Evolutionary conservation across 768 basidiomycete species (phyloP).

Genomic region (Kwoniella dejecticola): DNA sequence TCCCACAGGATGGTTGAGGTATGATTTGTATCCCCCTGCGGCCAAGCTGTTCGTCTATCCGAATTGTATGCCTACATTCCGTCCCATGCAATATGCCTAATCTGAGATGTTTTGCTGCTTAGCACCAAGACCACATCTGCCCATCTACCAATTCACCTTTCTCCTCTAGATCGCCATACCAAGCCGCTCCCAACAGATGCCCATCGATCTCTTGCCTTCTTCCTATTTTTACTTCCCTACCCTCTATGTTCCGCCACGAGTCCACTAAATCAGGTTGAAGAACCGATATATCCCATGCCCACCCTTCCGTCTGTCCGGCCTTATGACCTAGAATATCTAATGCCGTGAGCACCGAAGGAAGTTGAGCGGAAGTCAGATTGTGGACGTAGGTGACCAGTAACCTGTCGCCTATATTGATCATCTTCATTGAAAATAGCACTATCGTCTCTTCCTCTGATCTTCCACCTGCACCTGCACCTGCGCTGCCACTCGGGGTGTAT

Average conservation of each 20-base stretch:
- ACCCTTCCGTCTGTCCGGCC: constrained; percentile 30
- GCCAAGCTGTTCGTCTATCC: no score
- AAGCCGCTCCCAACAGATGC: constrained; percentile 42
- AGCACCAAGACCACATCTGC: constrained; percentile 44
- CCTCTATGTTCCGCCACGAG: constrained; percentile 20
- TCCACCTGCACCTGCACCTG: neutral
- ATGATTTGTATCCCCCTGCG: no score
- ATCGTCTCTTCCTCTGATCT: constrained; percentile 19
- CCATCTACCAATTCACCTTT: constrained; percentile 28
- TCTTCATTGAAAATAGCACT: constrained; percentile 31
- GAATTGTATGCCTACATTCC: no score
- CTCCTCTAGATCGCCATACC: constrained; percentile 36
- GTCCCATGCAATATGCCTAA: no score
- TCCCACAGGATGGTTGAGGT: no score
- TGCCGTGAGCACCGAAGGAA: constrained; percentile 23
- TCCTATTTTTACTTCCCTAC: constrained; percentile 8
- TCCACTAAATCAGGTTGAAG: constrained; percentile 1
- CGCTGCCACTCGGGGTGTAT: constrained; percentile 5
- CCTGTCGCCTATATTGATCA: constrained; percentile 13
- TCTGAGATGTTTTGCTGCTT: no score
- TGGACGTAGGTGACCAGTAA: constrained; percentile 30
- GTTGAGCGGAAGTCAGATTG: constrained; percentile 19
- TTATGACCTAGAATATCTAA: constrained; percentile 25
- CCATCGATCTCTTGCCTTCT: constrained; percentile 27
- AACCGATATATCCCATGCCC: constrained; percentile 32